Base-by-base conservation (phyloP, 2,329 filamentous ascomycete genomes). In the Ceratocystis smalleyi region DNA sequence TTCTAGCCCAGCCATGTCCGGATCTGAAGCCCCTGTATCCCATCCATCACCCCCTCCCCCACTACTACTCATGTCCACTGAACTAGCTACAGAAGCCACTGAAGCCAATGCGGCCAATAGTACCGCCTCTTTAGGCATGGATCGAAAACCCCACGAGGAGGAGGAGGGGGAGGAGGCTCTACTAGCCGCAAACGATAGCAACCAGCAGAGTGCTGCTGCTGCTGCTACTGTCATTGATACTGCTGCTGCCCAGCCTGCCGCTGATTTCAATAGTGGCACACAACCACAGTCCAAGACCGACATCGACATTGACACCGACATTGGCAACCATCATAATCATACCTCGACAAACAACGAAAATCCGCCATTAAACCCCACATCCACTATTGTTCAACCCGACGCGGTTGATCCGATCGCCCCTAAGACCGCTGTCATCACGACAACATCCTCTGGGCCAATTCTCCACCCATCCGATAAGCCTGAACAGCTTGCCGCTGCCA, bases 401-500 rank as follows among this genome's bases (percentile, higher is more conserved):
- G 40, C 49, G 27, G 40, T 35, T 32, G 59, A 65, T 59, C 43
- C 62, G 47, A 27, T 55, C 35, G 27, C 43, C 51, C 24, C 43
- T 54, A 24, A 40, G 27, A 63, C 60, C 2, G 27, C 64, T 32
- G 43, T 65, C 54, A 57, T 57, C 17, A 27, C 54, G 24, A 32
- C 54, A 19, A 35, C 54, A 3, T 57, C 24, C 15, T 54, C 54
- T 57, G 15, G 54, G 7, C 60, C 47, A 27, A 62, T 62, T 59
- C 49, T 63, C 27, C 51, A 62, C 51, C 24, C 55, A 22, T 57
- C 24, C 43, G 27, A 61, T 10, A 60, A 51, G 12, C 47, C 59
- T 43, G 63, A 66, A 62, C 62, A 64, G 32, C 64, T 66, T n/a
- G 62, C 63, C 10, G 62, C 62, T 24, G 62, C 47, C 4, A 64